Conservation (phyloP, 106 monocot species). For the Platanthera guangdongensis region DNA sequence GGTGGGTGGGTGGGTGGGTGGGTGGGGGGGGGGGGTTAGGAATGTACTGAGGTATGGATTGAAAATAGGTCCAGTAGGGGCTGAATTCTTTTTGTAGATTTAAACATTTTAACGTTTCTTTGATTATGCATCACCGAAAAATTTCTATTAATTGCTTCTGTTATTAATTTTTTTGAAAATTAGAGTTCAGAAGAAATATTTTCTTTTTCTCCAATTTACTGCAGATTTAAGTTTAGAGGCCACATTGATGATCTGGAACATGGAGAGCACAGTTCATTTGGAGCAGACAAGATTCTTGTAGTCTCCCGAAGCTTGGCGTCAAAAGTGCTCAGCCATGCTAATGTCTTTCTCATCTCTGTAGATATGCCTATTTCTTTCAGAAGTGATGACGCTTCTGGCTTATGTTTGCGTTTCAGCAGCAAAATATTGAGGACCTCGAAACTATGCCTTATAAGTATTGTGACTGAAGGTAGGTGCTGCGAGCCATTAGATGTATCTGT, state of each 20-base stretch:
- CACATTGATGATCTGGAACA: constrained; percentile 39
- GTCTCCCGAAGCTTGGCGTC: constrained; percentile 53
- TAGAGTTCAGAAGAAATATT: neutral
- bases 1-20: no score
- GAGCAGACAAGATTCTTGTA: constrained; percentile 46
- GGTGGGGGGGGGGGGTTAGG: no score
- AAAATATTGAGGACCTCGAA: constrained; percentile 71
- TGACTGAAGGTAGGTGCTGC: constrained; percentile 47
- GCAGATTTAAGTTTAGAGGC: constrained; percentile 21
- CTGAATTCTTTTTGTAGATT: no score
- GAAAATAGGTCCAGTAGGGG: no score
- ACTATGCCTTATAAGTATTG: constrained; percentile 62
- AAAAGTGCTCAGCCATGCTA: constrained; percentile 70
- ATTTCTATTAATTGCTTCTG: neutral
- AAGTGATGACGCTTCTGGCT: constrained; percentile 58
- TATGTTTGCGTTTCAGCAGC: constrained; percentile 66
- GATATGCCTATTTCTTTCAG: constrained; percentile 69
- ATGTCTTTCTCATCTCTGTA: constrained; percentile 59
- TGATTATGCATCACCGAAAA: neutral
- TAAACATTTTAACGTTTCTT: no score
- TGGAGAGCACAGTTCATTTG: constrained; percentile 11
- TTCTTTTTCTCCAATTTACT: neutral
- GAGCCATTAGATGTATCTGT: constrained; percentile 53
- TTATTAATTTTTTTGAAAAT: neutral
- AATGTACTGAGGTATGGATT: no score